Base-by-base conservation (phyloP, 2,329 filamentous ascomycete species). In the Curvularia sp. region DNA sequence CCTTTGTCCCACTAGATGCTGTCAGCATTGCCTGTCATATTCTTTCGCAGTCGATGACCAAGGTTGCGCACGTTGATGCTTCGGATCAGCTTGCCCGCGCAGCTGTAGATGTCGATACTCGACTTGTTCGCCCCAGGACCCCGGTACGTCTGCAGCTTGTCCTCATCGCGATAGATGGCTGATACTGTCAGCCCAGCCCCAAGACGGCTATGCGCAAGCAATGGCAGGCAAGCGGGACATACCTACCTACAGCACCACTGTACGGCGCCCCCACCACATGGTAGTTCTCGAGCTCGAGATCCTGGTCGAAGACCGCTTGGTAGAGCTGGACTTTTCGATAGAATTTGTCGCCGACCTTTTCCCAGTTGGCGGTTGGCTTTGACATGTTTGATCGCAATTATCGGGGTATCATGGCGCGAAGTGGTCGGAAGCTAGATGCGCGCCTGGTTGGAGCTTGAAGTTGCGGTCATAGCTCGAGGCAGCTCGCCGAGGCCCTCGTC, bases 281-380 rank as follows among this genome's bases (percentile, higher is more conserved):
- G 81, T 96, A 96, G 81, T 95, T 96, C 82, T 97, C 93, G 67
- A 99, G 86, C 80, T 99, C 93, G 62, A 97, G 84, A 75, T 97
- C 93, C 74, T 91, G 87, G 79, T 97, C 93, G 77, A 98, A 99
- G 65, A 98, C 86, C 66, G 89, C 90, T 61, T 93, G 93, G 83
- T 98, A 99, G 61, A 97, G 87, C 78, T 94, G 91, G 57, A 91
- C 89, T 82, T 96, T 97, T 77, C 94, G 91, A 82, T 98, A 99
- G 84, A 96, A 98, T 72, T 88, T 89, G 79, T 96, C 91, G 75
- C 92, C 95, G 66, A 98, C 88, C 78, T 87, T 90, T 83, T 97
- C 93, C 95, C 95, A 99, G 78, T 94, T 92, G 71, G 92, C 90
- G 70, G 92, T 92, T 72, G 93, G 85, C 72, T 87, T 88, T 47